These are phyloP conservation scores for Scedosporium dehoogii DNA, from an alignment of 2,329 filamentous ascomycete species.

Conservation along the genomic window DNA sequence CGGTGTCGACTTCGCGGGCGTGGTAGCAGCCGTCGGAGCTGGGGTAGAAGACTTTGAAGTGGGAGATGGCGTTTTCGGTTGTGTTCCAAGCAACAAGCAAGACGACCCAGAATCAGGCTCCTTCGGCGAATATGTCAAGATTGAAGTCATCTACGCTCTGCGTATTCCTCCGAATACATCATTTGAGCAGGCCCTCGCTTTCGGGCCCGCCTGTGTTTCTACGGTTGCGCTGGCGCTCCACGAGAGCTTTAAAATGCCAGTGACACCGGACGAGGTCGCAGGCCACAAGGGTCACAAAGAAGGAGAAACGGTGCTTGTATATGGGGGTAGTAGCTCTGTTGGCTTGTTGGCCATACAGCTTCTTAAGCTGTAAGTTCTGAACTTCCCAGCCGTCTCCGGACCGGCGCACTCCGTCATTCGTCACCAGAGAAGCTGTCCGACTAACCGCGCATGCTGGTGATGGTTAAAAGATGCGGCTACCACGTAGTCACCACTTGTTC, in stretches of 20 bases:
- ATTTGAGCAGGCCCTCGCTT: slow-evolving; percentile 35
- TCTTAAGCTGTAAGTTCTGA: slow-evolving; percentile 16
- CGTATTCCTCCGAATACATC: slow-evolving; percentile 31
- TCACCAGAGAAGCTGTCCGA: no score
- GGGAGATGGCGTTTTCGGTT: slow-evolving; percentile 36
- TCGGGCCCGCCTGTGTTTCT: slow-evolving; percentile 28
- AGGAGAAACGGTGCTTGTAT: slow-evolving; percentile 26
- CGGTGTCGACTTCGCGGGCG: slow-evolving; percentile 37
- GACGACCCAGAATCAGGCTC: slow-evolving; percentile 25
- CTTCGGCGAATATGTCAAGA: slow-evolving; percentile 30
- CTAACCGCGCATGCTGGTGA: background rate
- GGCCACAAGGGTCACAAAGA: background rate
- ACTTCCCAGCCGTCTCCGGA: background rate
- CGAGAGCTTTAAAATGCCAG: slow-evolving; percentile 19
- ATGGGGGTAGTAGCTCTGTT: slow-evolving; percentile 41
- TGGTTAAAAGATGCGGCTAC: slow-evolving; percentile 18
- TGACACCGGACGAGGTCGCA: slow-evolving; percentile 1
- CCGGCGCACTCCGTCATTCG: no score
- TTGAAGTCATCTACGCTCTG: slow-evolving; percentile 29
- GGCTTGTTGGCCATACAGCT: slow-evolving; percentile 35
- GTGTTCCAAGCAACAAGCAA: slow-evolving; percentile 23
- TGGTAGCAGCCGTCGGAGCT: slow-evolving; percentile 25
- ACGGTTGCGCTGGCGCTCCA: slow-evolving; percentile 4
- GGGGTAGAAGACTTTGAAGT: slow-evolving; percentile 32
- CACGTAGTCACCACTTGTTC: slow-evolving; percentile 26